Evolutionary conservation across 2,329 filamentous ascomycete genomes (phyloP), one percentile per base, ranked within the genome.

Genomic region (Phyllosticta citrichinensis): DNA sequence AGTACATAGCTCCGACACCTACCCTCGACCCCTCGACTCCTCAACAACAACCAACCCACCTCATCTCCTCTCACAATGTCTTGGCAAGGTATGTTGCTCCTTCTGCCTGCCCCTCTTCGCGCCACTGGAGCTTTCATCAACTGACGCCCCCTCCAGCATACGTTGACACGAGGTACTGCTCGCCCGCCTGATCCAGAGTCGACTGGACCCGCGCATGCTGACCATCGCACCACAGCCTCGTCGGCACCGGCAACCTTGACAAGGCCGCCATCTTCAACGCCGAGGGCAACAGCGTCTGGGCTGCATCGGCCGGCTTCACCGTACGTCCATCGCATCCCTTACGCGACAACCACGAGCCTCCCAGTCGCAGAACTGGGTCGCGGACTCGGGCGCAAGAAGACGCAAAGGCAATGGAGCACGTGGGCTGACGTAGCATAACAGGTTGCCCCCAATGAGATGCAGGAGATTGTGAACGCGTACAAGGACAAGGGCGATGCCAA

Each of bases 281-380:
- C 64, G 69, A 72, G 61, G 76, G 76, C 70, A 75, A 77, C 68
- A 76, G 78, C 63, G 70, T 96, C 64, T 96, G 74, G 74, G 94
- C 67, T 88, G 96, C 81, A 17, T 97, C 73, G 92, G 89, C 65
- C 86, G 94, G 81, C 67, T 96, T 96, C 79, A 78, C 81, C 73
- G 91, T 96, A 87, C 75, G 78, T 73, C 62, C 55, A 57, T 55
- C 60, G 52, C 52, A 52, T 63, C 55, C 59, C 55, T 27, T 47
- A 35, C 19, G 24, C 53, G 52, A 17, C 35, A 24, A 25, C 22
- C 35, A 14, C 20, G 24, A 24, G 19, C 22, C 12, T 17, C 17
- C 1, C 40, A 35, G 53, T 24, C 51, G 52, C 58, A 62, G 53
- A 56, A 33, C 47, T n/a, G 25, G 25, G 62, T 35, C 20, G 54